A percentile compares a stretch with the other conserved stretches of the same genome.
phyloP scores from a whole-genome alignment of 2,329 filamentous ascomycete species.

The Sclerotinia trifoliorum region DNA sequence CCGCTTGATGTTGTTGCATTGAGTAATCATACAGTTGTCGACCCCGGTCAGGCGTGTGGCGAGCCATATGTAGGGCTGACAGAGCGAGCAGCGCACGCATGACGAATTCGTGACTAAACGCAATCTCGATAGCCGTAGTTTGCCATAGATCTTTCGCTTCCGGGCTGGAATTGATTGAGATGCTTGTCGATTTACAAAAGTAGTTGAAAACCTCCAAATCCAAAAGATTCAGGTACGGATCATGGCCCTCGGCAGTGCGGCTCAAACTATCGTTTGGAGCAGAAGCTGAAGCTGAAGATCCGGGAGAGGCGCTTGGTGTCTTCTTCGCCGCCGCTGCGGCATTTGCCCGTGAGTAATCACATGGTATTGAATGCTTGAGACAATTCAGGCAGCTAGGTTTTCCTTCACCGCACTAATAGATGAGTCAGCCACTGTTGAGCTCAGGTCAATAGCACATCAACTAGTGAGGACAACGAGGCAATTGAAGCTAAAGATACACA shows the following conservation, averaged over 20 bases:
- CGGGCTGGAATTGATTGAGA: conserved; percentile 45
- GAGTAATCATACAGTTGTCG: conserved; percentile 42
- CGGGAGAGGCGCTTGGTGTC: background rate
- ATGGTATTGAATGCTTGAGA: conserved; percentile 21
- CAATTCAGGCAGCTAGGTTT: conserved; percentile 26
- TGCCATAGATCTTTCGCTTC: conserved; percentile 46
- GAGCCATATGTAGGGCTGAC: conserved; percentile 48
- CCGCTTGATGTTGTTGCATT: conserved; percentile 39
- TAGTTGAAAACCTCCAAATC: conserved; percentile 53
- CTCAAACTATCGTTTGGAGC: background rate
- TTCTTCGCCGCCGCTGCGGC: background rate
- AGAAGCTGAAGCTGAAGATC: conserved; percentile 1
- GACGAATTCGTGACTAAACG: conserved; percentile 46
- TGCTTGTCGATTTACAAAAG: conserved; percentile 48
- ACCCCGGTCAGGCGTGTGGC: conserved; percentile 40
- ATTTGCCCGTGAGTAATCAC: conserved; percentile 17
- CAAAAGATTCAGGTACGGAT: conserved; percentile 14
- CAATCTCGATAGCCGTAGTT: conserved; percentile 45
- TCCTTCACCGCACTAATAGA: conserved; percentile 26
- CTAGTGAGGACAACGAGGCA: background rate
- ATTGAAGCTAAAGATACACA: background rate
- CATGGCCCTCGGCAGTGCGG: background rate
- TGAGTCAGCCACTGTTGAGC: conserved; percentile 21
- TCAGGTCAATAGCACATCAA: background rate
- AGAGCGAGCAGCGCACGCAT: conserved; percentile 48